Evolutionary conservation across 345 rosid species (phyloP).

Genomic region (Geranium rotundifolium): DNA sequence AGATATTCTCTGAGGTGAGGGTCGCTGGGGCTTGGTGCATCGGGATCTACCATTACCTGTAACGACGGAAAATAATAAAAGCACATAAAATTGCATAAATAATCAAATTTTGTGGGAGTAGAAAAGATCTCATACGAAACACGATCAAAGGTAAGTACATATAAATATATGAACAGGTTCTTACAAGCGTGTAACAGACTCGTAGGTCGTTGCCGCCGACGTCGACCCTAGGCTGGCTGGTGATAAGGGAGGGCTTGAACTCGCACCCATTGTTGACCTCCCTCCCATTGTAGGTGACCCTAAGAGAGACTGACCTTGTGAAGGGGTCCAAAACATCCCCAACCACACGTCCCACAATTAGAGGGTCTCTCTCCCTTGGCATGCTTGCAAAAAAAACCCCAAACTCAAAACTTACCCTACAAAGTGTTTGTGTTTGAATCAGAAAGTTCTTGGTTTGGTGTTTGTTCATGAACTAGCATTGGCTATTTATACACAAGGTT

Average conservation of each 20-base stretch:
- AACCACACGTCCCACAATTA: conserved; percentile 50
- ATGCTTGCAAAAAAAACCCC: conserved; percentile 6
- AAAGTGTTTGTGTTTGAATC: too few species aligned
- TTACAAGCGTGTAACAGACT: conserved; percentile 58
- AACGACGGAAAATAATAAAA: background rate
- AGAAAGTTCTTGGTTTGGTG: too few species aligned
- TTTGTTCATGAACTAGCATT: too few species aligned
- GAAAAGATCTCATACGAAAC: too few species aligned
- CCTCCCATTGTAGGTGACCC: conserved; percentile 18
- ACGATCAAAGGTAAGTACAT: too few species aligned
- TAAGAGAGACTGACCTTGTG: conserved; percentile 31
- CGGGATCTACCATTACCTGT: conserved; percentile 70
- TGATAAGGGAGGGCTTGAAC: conserved; percentile 47
- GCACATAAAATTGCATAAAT: too few species aligned
- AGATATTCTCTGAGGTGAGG: conserved; percentile 49
- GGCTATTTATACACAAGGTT: too few species aligned
- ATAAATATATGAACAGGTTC: background rate
- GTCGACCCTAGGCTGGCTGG: conserved; percentile 40
- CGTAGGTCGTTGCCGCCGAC: conserved; percentile 56
- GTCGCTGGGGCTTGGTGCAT: conserved; percentile 67
- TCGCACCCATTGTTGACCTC: conserved; percentile 47
- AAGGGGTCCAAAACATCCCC: conserved; percentile 64
- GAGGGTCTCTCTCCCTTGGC: conserved; percentile 48
- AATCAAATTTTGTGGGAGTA: too few species aligned
- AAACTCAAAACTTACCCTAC: too few species aligned